Evolutionary conservation across 257 asterid genomes (phyloP).

Genomic region (Euphrasia confusa): DNA sequence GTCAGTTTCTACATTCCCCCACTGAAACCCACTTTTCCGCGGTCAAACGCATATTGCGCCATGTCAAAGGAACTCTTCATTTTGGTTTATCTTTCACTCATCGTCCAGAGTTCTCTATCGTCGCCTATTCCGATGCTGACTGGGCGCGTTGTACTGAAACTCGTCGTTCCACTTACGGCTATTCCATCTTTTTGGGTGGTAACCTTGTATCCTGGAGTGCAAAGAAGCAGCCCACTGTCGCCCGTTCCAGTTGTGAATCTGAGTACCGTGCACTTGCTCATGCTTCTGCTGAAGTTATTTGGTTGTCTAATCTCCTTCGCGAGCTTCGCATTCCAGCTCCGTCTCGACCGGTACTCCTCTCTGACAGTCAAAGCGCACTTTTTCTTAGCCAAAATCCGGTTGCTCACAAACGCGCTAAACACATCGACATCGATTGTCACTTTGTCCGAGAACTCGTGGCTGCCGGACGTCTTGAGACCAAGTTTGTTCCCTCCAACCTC

Average conservation of each 20-base stretch:
- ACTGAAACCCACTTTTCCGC: neutral
- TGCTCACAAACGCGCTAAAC: too few relatives aligned
- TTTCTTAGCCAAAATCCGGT: too few relatives aligned
- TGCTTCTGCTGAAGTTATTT: neutral
- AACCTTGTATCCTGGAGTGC: neutral
- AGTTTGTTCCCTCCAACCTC: neutral
- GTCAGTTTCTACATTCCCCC: neutral
- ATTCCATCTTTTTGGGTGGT: neutral
- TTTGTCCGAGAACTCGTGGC: neutral
- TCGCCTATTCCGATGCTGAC: neutral
- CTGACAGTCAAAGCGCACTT: neutral
- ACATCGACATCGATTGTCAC: neutral
- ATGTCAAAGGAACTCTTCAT: too few relatives aligned
- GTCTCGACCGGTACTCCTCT: neutral
- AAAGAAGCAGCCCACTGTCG: neutral
- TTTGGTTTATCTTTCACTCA: too few relatives aligned
- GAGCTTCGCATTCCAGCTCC: neutral
- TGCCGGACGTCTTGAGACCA: neutral
- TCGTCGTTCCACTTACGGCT: neutral
- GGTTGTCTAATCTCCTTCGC: neutral
- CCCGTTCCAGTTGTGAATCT: neutral
- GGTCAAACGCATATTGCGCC: neutral
- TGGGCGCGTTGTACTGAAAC: neutral
- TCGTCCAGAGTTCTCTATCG: too few relatives aligned
- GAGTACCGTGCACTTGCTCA: neutral